Evolutionary conservation across 1,284 basidiomycete genomes (phyloP), one percentile per base, ranked within the genome.

Genomic region (Marasmius sp.): DNA sequence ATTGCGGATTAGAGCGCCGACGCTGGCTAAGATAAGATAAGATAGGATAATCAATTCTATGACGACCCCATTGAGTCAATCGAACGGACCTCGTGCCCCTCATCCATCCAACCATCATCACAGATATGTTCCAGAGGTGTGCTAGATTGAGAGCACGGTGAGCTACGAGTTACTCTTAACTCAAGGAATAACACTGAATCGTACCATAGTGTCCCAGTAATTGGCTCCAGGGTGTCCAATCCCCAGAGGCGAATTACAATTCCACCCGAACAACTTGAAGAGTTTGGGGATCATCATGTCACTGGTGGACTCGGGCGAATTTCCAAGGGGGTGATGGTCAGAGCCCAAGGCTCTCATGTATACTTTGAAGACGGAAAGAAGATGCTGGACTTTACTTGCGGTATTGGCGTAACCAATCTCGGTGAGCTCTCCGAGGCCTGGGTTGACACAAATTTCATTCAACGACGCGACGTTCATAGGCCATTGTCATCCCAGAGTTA

Each of bases 401-500:
- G 94, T 27, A 96, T 95, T 68, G 92, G 90, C 43, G 89, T 95
- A 0, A 92, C 91, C 0, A 87, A 85, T 70, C 79, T 94, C 36
- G 91, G 91, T 91, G 57, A 63, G 81, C 73, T 18, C 7, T 50
- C 27, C n/a, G 10, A 47, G 14, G 22, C 49, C 16, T 50, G n/a
- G 27, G 20, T 20, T 18, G 45, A 48, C 27, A 27, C 27, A 27
- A 37, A 43, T 50, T 38, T 34, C 43, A 41, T 27, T 34, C 37
- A 41, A 16, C n/a, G 14, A 9, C 49, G 27, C n/a, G 11, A 37
- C 51, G 18, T 47, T 10, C 48, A 4, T 45, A 92, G 94, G 94
- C 11, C 93, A 95, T 71, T 94, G 90, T 69, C 93, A 97, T 74
- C 93, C 93, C 0, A 87, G 85, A 71, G 86, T 97, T 66, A 94